phyloP scores from a whole-genome alignment of 139 green algal species.

The Tetraselmis striata region DNA sequence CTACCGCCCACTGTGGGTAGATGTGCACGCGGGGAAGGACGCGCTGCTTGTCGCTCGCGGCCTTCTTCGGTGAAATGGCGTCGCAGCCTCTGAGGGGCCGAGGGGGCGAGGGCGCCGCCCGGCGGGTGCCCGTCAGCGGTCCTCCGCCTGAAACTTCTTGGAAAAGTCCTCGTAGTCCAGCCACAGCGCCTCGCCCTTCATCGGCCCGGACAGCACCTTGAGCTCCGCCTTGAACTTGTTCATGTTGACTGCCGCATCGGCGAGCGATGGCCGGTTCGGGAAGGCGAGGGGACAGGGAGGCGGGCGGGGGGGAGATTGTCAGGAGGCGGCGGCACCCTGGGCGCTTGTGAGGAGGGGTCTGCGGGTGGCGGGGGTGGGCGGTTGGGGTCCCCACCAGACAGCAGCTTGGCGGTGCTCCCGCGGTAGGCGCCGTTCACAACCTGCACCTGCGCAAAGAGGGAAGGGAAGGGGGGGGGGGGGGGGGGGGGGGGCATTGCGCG shows the following conservation, averaged over 20 bases:
- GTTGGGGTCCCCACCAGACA: not conserved
- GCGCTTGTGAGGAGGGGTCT: too few relatives aligned
- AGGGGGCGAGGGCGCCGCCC: too few relatives aligned
- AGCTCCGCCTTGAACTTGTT: slow-evolving; percentile 65
- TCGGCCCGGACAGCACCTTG: slow-evolving; percentile 22
- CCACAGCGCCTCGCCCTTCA: slow-evolving; percentile 44
- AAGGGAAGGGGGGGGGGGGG: not conserved
- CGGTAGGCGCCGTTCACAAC: slow-evolving; percentile 68
- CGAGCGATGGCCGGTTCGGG: not conserved
- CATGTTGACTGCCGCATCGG: slow-evolving; percentile 44
- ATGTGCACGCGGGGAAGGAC: too few relatives aligned
- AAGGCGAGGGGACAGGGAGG: too few relatives aligned
- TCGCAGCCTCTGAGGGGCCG: too few relatives aligned
- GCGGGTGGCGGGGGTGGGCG: not conserved
- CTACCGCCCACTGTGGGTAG: too few relatives aligned
- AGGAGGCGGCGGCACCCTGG: too few relatives aligned
- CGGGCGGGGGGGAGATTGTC: too few relatives aligned
- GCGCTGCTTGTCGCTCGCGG: too few relatives aligned
- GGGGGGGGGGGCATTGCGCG: too few relatives aligned
- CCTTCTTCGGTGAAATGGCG: too few relatives aligned
- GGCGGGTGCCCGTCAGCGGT: too few relatives aligned
- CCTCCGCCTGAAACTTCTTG: slow-evolving; percentile 47
- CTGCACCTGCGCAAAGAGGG: slow-evolving; percentile 35
- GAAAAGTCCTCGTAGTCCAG: slow-evolving; percentile 90
- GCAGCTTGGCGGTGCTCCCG: slow-evolving; percentile 19